Conservation (phyloP, 441 rosid species). For the Pelargonium australe region DNA sequence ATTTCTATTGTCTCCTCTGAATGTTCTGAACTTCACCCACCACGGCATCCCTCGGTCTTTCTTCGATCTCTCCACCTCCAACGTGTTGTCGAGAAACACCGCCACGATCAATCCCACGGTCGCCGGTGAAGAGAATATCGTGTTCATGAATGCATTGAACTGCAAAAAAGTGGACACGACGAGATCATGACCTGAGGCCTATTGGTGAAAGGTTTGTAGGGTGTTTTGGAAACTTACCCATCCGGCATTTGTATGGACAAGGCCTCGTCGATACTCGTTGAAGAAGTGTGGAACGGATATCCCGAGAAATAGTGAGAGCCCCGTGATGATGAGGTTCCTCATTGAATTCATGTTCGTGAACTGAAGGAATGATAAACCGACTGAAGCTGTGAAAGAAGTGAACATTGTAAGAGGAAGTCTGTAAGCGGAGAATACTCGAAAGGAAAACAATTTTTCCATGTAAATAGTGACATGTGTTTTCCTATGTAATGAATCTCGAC, state of each 20-base stretch:
- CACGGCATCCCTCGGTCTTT: slow-evolving; percentile 72
- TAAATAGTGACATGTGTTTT: too few species aligned
- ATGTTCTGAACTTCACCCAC: slow-evolving; percentile 71
- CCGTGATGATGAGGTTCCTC: slow-evolving; percentile 56
- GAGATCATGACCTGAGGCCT: too few species aligned
- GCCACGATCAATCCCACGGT: slow-evolving; percentile 55
- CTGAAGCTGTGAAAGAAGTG: too few species aligned
- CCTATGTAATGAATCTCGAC: too few species aligned
- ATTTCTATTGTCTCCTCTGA: slow-evolving; percentile 56
- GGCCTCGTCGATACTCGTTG: slow-evolving; percentile 42
- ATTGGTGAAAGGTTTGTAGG: too few species aligned
- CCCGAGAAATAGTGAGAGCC: slow-evolving; percentile 58
- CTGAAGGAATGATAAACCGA: slow-evolving; percentile 64
- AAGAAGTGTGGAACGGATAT: slow-evolving; percentile 59
- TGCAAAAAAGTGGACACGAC: too few species aligned
- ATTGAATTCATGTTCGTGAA: slow-evolving; percentile 71
- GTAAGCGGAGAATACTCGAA: too few species aligned
- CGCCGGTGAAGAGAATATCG: slow-evolving; percentile 54
- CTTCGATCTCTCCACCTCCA: slow-evolving; percentile 54
- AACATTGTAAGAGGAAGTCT: too few species aligned
- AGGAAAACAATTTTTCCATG: too few species aligned
- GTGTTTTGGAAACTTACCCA: slow-evolving; percentile 58
- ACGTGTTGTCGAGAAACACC: slow-evolving; percentile 50
- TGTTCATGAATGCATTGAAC: slow-evolving; percentile 58
- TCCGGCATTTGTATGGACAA: slow-evolving; percentile 52